Conservation (phyloP, 1,284 basidiomycete species). For the Ceratobasidium sp. region DNA sequence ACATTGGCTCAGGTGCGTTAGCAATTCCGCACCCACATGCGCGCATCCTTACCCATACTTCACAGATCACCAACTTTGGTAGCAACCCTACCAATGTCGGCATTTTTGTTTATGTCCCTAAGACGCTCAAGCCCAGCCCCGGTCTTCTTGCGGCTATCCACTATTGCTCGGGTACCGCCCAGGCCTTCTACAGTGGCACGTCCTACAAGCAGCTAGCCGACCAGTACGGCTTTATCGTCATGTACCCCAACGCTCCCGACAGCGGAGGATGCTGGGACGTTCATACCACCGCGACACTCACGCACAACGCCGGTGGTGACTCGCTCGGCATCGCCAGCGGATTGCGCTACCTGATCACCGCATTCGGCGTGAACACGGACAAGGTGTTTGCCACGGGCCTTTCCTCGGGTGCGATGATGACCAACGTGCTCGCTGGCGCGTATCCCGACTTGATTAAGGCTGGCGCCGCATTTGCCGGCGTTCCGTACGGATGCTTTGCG, state of each 20-base stretch:
- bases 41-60: too few relatives aligned
- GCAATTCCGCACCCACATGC: not conserved
- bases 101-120: constrained; percentile 62
- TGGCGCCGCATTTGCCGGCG: constrained; percentile 65
- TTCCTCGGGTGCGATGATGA: constrained; percentile 73
- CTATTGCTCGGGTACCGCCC: constrained; percentile 66
- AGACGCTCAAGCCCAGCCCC: constrained; percentile 59
- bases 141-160: constrained; percentile 68
- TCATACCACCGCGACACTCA: constrained; percentile 65
- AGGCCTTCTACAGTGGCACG: constrained; percentile 65
- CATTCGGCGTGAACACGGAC: constrained; percentile 62
- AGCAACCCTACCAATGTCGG: constrained; percentile 66
- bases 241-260: constrained; percentile 58
- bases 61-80: constrained; percentile 57
- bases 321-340: constrained; percentile 66
- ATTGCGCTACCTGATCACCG: constrained; percentile 65
- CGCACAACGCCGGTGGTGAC: constrained; percentile 68
- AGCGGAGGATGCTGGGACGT: too few relatives aligned
- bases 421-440: constrained; percentile 66
- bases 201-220: constrained; percentile 65
- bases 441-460: constrained; percentile 70
- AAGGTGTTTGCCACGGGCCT: constrained; percentile 66
- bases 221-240: constrained; percentile 63
- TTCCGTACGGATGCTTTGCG: constrained; percentile 67
- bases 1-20: not conserved